A percentile compares a stretch with the other conserved stretches of the same genome.
Evolutionary conservation across 2,329 filamentous ascomycete genomes (phyloP).

Genomic region (Neopestalotiopsis rosae): DNA sequence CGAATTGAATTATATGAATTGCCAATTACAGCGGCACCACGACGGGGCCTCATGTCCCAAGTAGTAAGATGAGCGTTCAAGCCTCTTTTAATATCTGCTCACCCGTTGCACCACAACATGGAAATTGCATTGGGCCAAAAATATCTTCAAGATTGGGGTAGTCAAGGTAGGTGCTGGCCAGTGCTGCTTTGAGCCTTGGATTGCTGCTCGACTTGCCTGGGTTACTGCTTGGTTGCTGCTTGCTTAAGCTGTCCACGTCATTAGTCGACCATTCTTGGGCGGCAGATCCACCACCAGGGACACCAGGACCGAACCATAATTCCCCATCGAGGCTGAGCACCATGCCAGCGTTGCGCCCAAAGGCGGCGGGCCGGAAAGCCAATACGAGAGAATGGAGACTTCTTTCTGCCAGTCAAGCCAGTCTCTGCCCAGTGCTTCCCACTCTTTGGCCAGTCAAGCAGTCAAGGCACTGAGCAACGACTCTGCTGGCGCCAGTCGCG

Average conservation of each 20-base stretch:
- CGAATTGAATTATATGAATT: not conserved
- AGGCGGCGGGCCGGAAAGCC: conserved; percentile 9
- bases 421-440: not conserved
- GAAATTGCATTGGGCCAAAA: not conserved
- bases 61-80: not conserved
- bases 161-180: not conserved
- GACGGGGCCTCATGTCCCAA: not conserved
- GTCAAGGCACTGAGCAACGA: not conserved
- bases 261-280: conserved; percentile 4
- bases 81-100: not conserved
- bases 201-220: not conserved
- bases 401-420: not conserved
- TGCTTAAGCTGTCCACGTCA: conserved; percentile 13
- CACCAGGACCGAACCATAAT: not conserved
- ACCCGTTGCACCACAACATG: not conserved
- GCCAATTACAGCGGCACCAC: not conserved
- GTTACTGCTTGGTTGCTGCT: not conserved
- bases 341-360: not conserved
- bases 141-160: not conserved
- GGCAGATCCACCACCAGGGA: not conserved
- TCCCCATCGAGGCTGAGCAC: conserved; percentile 14
- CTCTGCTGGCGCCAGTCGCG: not conserved
- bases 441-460: not conserved
- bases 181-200: not conserved
- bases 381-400: conserved; percentile 8